Percentiles rank a stretch among this genome's conserved stretches.
Conservation (phyloP, 805 yeast genomes). For the Saturnispora zaruensis region DNA sequence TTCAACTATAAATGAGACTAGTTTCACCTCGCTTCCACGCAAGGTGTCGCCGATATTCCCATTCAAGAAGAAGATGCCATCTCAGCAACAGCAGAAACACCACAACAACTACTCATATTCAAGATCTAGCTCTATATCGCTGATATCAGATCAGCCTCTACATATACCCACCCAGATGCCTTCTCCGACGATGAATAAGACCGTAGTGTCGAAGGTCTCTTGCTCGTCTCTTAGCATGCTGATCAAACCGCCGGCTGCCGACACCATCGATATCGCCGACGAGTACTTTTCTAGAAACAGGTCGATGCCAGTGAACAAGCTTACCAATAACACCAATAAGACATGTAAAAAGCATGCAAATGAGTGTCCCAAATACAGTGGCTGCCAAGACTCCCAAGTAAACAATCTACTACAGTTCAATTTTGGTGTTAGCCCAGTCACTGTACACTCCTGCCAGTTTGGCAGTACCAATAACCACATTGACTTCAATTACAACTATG, state of each 20-base stretch:
- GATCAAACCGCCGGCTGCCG: not conserved
- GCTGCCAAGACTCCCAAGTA: not conserved
- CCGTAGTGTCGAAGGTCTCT: not conserved
- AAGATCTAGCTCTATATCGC: not conserved
- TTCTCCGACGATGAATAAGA: not conserved
- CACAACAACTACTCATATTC: not conserved
- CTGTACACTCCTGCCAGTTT: not conserved
- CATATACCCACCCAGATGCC: not conserved
- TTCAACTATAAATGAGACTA: not conserved
- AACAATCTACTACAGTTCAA: not conserved
- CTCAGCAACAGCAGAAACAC: conserved; percentile 2
- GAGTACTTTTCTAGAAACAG: conserved; percentile 20
- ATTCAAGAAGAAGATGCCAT: not conserved
- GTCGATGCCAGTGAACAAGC: not conserved
- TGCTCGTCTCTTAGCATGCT: not conserved
- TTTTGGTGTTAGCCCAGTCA: not conserved
- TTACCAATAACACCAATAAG: not conserved
- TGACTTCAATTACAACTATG: not conserved
- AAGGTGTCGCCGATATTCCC: conserved; percentile 3
- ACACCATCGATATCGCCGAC: conserved; percentile 19
- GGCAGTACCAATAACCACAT: not conserved
- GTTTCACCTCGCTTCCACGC: conserved; percentile 1
- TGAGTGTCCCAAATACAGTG: not conserved
- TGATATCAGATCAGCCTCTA: not conserved
- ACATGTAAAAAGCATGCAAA: not conserved